Evolutionary conservation across 2,329 filamentous ascomycete species (phyloP).

Genomic region (Xylaria sp.): DNA sequence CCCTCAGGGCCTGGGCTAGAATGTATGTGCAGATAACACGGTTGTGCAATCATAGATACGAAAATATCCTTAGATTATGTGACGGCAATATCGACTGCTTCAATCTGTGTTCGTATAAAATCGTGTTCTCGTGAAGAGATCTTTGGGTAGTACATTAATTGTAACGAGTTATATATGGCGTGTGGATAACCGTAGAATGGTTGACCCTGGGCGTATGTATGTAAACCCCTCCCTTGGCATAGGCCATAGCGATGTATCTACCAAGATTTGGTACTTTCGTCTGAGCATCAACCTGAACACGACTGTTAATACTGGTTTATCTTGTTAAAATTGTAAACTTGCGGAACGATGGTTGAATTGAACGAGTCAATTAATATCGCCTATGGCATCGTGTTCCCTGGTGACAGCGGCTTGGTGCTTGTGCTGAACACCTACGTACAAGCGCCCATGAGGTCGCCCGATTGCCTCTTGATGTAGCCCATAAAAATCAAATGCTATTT

Average conservation of each 20-base stretch:
- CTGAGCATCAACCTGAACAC: constrained; percentile 5
- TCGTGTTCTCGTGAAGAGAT: not conserved
- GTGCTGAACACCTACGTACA: constrained; percentile 34
- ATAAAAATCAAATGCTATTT: constrained; percentile 38
- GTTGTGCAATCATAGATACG: not conserved
- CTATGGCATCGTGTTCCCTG: constrained; percentile 15
- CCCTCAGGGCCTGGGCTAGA: not conserved
- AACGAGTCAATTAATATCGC: constrained; percentile 34
- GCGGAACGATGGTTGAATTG: constrained; percentile 21
- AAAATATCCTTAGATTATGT: not conserved
- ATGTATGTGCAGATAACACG: not conserved
- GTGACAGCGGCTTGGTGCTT: constrained; percentile 21
- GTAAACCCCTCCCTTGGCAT: not conserved
- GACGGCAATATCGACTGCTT: not conserved
- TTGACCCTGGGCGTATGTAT: not conserved
- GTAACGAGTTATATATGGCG: not conserved
- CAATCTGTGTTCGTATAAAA: constrained; percentile 1
- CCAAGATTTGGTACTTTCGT: not conserved
- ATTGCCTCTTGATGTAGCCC: constrained; percentile 34
- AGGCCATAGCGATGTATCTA: not conserved
- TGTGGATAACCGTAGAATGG: not conserved
- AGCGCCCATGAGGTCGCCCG: constrained; percentile 30
- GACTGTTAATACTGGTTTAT: constrained; percentile 10
- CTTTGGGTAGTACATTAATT: not conserved
- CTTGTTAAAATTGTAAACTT: not conserved